These are phyloP conservation scores for Arabidopsis arenosa DNA, from an alignment of 345 rosid genomes.

Conservation along the genomic window DNA sequence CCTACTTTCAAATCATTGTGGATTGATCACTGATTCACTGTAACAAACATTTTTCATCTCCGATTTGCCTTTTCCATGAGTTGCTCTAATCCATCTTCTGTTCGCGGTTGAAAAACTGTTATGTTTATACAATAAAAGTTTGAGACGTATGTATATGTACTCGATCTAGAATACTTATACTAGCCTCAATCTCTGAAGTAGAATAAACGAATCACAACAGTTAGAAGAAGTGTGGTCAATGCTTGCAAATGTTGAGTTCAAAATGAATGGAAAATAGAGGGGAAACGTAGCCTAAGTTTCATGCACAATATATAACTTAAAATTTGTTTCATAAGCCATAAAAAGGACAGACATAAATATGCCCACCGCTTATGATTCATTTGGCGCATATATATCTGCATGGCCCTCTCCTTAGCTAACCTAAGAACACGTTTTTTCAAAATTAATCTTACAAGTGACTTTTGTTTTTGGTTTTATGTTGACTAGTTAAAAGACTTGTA, in stretches of 20 bases:
- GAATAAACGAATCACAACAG: slow-evolving; percentile 7
- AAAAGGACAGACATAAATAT: slow-evolving; percentile 21
- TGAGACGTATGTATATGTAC: background rate
- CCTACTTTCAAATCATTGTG: background rate
- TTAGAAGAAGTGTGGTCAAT: background rate
- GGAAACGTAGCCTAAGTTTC: slow-evolving; percentile 35
- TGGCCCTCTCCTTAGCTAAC: slow-evolving; percentile 14
- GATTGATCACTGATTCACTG: background rate
- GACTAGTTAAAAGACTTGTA: background rate
- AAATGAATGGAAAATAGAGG: slow-evolving; percentile 29
- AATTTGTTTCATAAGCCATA: background rate
- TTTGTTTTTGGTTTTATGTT: background rate
- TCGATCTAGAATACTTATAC: background rate
- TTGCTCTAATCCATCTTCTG: background rate
- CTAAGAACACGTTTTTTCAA: background rate
- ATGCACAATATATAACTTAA: slow-evolving; percentile 11
- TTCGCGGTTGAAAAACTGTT: background rate
- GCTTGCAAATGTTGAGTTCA: background rate
- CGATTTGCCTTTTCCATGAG: background rate
- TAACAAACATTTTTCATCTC: background rate
- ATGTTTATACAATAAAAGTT: background rate
- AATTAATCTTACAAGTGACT: background rate
- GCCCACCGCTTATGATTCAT: slow-evolving; percentile 5
- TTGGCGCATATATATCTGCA: background rate
- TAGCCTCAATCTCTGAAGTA: background rate